phyloP scores from a whole-genome alignment of 2,329 filamentous ascomycete genomes.

The Beauveria varroae region DNA sequence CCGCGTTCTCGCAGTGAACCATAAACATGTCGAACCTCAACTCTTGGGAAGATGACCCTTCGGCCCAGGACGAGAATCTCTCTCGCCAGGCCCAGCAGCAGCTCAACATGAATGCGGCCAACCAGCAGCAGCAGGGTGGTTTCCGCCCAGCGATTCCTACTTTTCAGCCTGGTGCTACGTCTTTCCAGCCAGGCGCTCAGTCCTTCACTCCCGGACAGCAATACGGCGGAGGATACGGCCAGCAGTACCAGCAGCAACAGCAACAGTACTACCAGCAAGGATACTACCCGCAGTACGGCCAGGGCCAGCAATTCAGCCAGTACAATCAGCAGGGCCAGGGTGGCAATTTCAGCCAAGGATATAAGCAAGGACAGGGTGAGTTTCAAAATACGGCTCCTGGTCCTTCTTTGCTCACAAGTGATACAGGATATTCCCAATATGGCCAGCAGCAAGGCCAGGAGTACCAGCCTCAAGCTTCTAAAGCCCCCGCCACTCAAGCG shows the following conservation, averaged over 20 bases:
- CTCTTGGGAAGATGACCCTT: conserved; percentile 88
- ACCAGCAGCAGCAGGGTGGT: conserved; percentile 39
- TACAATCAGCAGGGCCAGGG: conserved; percentile 41
- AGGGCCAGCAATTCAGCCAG: conserved; percentile 34
- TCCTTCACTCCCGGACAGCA: conserved; percentile 35
- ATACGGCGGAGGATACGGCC: conserved; percentile 51
- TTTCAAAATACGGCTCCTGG: conserved; percentile 27
- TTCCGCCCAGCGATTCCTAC: conserved; percentile 55
- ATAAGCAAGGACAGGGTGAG: conserved; percentile 35
- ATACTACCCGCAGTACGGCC: conserved; percentile 53
- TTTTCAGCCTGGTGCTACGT: conserved; percentile 64
- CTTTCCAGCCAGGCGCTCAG: conserved; percentile 57
- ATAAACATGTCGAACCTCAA: conserved; percentile 76
- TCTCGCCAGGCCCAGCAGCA: conserved; percentile 68
- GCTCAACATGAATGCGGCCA: conserved; percentile 59
- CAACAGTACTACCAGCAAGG: conserved; percentile 45
- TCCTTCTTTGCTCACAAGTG: conserved; percentile 12
- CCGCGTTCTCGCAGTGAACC: background rate
- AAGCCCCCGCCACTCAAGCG: conserved; percentile 35
- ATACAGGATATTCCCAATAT: conserved; percentile 47
- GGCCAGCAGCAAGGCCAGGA: conserved; percentile 38
- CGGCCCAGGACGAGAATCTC: conserved; percentile 70
- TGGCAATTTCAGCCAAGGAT: conserved; percentile 45
- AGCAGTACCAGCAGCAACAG: conserved; percentile 49
- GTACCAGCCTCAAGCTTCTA: conserved; percentile 34